Conservation (phyloP, 768 basidiomycete genomes). For the Kockovaella imperatae region DNA sequence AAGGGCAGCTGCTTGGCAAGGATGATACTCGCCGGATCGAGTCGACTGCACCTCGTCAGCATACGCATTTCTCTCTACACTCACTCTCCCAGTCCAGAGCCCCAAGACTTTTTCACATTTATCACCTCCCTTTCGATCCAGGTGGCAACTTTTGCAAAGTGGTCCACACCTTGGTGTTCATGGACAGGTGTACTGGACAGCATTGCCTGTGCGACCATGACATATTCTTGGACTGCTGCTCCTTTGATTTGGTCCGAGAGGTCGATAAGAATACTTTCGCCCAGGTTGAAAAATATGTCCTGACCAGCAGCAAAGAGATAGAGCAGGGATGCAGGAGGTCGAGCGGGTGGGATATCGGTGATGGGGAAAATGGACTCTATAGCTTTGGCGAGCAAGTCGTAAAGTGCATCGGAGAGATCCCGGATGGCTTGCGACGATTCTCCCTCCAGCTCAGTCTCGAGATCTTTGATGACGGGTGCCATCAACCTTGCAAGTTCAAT, state of each 20-base stretch:
- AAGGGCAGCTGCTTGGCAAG: constrained; percentile 42
- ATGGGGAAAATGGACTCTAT: constrained; percentile 30
- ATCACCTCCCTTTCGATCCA: constrained; percentile 39
- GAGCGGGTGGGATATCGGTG: constrained; percentile 8
- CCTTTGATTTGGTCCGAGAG: constrained; percentile 37
- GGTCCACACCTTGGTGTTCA: constrained; percentile 27
- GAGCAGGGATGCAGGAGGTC: constrained; percentile 28
- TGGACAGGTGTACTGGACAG: constrained; percentile 5
- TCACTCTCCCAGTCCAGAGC: constrained; percentile 28
- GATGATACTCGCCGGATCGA: constrained; percentile 39
- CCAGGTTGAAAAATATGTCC: constrained; percentile 10
- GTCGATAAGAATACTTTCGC: no score
- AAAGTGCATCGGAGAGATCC: constrained; percentile 16
- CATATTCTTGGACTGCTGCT: constrained; percentile 39
- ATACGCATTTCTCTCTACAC: constrained; percentile 6
- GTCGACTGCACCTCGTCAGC: constrained; percentile 5
- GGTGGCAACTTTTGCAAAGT: constrained; percentile 34
- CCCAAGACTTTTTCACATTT: constrained; percentile 29
- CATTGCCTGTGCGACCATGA: constrained; percentile 10
- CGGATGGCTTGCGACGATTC: constrained; percentile 21
- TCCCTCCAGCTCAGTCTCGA: no score
- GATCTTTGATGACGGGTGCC: no score
- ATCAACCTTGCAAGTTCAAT: no score
- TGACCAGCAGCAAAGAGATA: constrained; percentile 18
- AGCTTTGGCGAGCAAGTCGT: constrained; percentile 8